A percentile compares a stretch with the other conserved stretches of the same genome.
phyloP scores from a whole-genome alignment of 2,329 filamentous ascomycete genomes.

The Talaromyces sp. region DNA sequence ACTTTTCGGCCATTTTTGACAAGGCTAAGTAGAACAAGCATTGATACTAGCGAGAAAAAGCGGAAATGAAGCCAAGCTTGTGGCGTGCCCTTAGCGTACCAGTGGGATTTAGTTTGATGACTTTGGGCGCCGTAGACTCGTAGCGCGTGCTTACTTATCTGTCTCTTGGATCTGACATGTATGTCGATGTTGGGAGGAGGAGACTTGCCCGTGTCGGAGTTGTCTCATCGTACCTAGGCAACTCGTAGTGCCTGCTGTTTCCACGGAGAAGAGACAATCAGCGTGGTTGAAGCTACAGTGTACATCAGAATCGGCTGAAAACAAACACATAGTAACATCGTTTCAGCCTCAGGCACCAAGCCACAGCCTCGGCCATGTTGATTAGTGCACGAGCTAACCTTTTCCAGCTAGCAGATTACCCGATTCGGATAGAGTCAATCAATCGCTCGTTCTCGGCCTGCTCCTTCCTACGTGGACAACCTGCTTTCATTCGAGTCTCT shows the following conservation, averaged over 20 bases:
- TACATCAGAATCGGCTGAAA: background rate
- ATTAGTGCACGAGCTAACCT: background rate
- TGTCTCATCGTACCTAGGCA: no score
- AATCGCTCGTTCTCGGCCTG: conserved; percentile 11
- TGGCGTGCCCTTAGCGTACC: conserved; percentile 2
- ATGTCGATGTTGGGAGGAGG: background rate
- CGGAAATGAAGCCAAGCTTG: conserved; percentile 10
- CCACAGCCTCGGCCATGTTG: background rate
- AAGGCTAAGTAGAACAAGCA: conserved; percentile 6
- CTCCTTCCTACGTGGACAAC: background rate
- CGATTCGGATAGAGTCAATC: background rate
- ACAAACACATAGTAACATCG: background rate
- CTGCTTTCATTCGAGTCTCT: background rate
- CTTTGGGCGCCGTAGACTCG: background rate
- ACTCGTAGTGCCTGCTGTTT: background rate
- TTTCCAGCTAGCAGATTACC: background rate
- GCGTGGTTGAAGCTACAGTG: background rate
- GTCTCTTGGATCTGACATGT: background rate
- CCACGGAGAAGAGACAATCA: background rate
- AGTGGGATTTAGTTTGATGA: background rate
- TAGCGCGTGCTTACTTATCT: background rate
- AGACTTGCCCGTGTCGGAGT: background rate
- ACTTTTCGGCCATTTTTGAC: background rate
- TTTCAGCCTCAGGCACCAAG: conserved; percentile 10
- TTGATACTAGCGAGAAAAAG: background rate